Base-by-base conservation (phyloP, 1,139 yeast species). In the Blastobotrys arbuscula region DNA sequence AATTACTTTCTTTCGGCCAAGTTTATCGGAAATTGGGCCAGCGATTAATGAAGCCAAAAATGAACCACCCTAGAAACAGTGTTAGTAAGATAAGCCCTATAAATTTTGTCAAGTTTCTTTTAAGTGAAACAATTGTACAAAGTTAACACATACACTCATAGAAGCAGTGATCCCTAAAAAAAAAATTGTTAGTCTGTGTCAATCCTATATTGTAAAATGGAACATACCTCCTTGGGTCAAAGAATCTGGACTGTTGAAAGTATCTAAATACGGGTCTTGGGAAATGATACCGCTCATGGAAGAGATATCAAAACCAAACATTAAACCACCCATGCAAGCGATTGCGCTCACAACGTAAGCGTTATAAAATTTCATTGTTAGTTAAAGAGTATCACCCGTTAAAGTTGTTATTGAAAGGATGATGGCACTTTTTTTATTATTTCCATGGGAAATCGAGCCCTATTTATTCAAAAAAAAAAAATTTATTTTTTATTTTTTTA, bases 121-220 rank as follows among this genome's bases (percentile, higher is more conserved):
- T n/a, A n/a, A n/a, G n/a, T n/a, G n/a, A n/a, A n/a, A n/a, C n/a
- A n/a, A n/a, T n/a, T n/a, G n/a, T n/a, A n/a, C n/a, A n/a, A n/a
- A n/a, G n/a, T n/a, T n/a, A n/a, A n/a, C n/a, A n/a, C n/a, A n/a
- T n/a, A n/a, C n/a, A 1, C 97, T 86, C 49, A 96, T 90, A n/a
- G 97, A 90, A 21, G 96, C 85, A 0, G 97, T 90, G 60, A 90
- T n/a, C n/a, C n/a, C n/a, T n/a, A n/a, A n/a, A n/a, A n/a, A n/a
- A n/a, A n/a, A n/a, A n/a, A n/a, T n/a, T n/a, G n/a, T n/a, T n/a
- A n/a, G n/a, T n/a, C n/a, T n/a, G n/a, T n/a, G n/a, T n/a, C n/a
- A n/a, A n/a, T n/a, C n/a, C n/a, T n/a, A n/a, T n/a, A n/a, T n/a
- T n/a, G n/a, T n/a, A n/a, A n/a, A n/a, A n/a, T n/a, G n/a, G n/a